A percentile compares a stretch with the other conserved stretches of the same genome.
These are phyloP conservation scores for Phialophora expanda DNA, from an alignment of 2,329 filamentous ascomycete species.

Conservation along the genomic window DNA sequence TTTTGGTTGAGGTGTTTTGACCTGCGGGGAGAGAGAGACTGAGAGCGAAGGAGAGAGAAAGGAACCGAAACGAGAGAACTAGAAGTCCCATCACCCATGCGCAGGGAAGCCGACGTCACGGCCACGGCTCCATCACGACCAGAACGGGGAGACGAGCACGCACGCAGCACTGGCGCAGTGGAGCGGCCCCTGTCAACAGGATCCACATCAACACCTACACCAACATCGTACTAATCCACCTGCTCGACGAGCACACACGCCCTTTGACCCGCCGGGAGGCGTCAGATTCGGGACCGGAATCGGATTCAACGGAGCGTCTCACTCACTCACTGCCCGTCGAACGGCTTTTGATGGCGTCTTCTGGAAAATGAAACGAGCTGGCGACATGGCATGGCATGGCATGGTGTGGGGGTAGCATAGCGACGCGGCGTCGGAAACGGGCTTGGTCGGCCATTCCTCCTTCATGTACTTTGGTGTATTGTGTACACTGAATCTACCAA, in stretches of 20 bases:
- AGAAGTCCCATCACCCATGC: not conserved
- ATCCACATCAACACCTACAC: too few species aligned
- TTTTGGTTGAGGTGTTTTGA: conserved; percentile 28
- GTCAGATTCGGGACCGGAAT: not conserved
- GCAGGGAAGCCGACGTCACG: not conserved
- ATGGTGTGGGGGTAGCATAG: conserved; percentile 1
- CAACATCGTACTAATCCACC: not conserved
- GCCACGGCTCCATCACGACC: not conserved
- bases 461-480: not conserved
- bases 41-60: not conserved
- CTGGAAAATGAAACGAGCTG: not conserved
- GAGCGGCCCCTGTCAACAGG: not conserved
- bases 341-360: not conserved
- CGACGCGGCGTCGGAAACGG: conserved; percentile 2
- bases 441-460: not conserved
- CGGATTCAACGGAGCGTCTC: not conserved
- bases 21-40: not conserved
- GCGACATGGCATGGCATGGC: not conserved
- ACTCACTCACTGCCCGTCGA: not conserved
- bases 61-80: not conserved
- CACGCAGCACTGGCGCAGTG: not conserved
- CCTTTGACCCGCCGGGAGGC: not conserved
- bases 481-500: not conserved
- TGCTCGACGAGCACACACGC: not conserved
- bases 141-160: not conserved